Evolutionary conservation across 805 yeast genomes (phyloP).

Genomic region (Yarrowia keelungensis): DNA sequence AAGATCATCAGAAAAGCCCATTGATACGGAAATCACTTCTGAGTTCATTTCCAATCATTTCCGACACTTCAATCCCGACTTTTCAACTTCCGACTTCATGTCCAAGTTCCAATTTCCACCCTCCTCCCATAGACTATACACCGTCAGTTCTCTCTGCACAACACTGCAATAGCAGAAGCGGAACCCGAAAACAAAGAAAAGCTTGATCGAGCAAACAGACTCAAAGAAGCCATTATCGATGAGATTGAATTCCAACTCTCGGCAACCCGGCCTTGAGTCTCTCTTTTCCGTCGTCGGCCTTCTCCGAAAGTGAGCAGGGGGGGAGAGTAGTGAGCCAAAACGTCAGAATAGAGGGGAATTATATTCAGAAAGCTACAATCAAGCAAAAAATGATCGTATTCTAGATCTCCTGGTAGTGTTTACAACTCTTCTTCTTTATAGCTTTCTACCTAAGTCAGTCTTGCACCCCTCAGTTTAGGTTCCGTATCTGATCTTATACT

Average conservation of each 20-base stretch:
- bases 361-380: no score
- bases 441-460: no score
- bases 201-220: background rate
- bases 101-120: background rate
- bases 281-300: background rate
- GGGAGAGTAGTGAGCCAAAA: background rate
- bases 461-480: no score
- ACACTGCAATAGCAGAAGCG: background rate
- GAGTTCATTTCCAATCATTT: no score
- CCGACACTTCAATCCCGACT: no score
- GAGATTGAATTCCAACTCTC: conserved; percentile 7
- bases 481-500: no score
- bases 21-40: no score
- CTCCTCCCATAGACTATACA: background rate
- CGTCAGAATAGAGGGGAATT: no score
- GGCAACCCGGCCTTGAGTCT: background rate
- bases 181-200: background rate
- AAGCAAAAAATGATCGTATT: background rate
- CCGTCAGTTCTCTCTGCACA: background rate
- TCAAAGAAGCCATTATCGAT: background rate
- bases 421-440: no score
- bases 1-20: no score
- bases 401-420: background rate
- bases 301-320: conserved; percentile 3
- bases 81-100: no score